Conservation (phyloP, 2,329 filamentous ascomycete genomes). For the Chaetomium sp. region DNA sequence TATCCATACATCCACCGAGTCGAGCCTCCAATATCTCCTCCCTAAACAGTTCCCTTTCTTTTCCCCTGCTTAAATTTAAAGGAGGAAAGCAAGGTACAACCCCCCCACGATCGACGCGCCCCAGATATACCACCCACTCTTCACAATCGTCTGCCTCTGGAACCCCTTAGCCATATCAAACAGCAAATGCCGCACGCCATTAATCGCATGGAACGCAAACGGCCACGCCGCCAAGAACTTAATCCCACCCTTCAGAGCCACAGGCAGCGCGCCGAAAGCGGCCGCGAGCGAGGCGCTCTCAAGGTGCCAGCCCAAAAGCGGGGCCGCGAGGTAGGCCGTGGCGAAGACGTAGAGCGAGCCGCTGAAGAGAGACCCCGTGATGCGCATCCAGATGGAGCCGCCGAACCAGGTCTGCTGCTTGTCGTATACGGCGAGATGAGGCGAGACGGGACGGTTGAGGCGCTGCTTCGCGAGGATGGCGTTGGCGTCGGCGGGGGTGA, state of each 20-base stretch:
- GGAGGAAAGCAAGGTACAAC: conserved; percentile 43
- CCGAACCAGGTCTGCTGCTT: conserved; percentile 79
- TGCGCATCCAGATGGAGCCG: conserved; percentile 66
- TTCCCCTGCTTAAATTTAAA: conserved; percentile 10
- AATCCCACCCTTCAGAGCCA: conserved; percentile 50
- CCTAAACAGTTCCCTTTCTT: background rate
- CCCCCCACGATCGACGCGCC: conserved; percentile 37
- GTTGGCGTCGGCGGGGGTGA: conserved; percentile 48
- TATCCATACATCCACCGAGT: background rate
- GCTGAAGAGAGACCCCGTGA: conserved; percentile 70
- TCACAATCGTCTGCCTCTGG: conserved; percentile 38
- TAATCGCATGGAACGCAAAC: conserved; percentile 52
- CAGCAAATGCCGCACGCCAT: conserved; percentile 48
- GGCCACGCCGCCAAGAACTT: conserved; percentile 54
- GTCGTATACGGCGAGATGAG: conserved; percentile 81
- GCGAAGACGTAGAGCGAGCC: conserved; percentile 75
- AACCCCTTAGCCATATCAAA: conserved; percentile 50
- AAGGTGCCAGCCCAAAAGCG: conserved; percentile 60
- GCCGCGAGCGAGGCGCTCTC: conserved; percentile 55
- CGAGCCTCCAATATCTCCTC: background rate
- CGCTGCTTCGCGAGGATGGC: conserved; percentile 76
- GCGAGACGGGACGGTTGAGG: conserved; percentile 70
- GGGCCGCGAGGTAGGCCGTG: conserved; percentile 72
- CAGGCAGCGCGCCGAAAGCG: conserved; percentile 52
- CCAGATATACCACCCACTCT: conserved; percentile 44